Conservation (phyloP, 208 protist genomes). For the Trypanosoma grayi region DNA sequence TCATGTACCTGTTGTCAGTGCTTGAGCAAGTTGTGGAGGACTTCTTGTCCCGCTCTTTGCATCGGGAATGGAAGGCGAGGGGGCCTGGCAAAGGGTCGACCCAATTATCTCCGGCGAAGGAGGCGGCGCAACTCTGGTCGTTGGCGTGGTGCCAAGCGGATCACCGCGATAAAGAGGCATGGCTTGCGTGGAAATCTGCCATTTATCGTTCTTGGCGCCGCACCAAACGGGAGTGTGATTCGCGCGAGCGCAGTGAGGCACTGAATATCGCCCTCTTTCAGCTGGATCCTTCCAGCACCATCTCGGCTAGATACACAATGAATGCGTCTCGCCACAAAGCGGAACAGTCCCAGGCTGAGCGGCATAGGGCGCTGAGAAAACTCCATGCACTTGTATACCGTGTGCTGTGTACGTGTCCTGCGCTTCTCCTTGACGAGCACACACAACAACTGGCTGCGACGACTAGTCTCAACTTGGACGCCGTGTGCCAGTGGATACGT, state of each 20-base stretch:
- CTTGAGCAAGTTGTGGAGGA: slow-evolving; percentile 10
- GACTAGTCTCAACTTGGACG: slow-evolving; percentile 1
- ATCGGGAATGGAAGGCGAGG: neutral
- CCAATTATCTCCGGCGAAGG: neutral
- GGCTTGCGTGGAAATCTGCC: slow-evolving; percentile 16
- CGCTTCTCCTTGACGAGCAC: slow-evolving; percentile 5
- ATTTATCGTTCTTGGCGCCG: slow-evolving; percentile 17
- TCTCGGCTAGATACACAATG: no score
- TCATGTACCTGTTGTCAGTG: slow-evolving; percentile 4
- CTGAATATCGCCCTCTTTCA: slow-evolving; percentile 6
- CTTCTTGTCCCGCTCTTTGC: neutral
- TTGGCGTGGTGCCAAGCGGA: slow-evolving; percentile 9
- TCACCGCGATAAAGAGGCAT: slow-evolving; percentile 14
- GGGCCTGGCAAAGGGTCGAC: neutral
- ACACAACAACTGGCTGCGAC: slow-evolving; percentile 1
- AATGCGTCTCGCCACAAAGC: neutral
- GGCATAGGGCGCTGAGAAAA: neutral
- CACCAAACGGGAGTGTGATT: slow-evolving; percentile 11
- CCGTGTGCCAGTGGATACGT: neutral
- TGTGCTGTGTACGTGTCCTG: slow-evolving; percentile 13
- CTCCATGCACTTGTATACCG: slow-evolving; percentile 11
- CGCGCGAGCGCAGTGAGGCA: slow-evolving; percentile 10
- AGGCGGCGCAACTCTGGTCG: slow-evolving; percentile 1
- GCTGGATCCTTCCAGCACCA: neutral
- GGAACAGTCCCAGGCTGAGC: neutral